phyloP scores from a whole-genome alignment of 2,329 filamentous ascomycete genomes.

The Teratosphaeria epicoccoides region DNA sequence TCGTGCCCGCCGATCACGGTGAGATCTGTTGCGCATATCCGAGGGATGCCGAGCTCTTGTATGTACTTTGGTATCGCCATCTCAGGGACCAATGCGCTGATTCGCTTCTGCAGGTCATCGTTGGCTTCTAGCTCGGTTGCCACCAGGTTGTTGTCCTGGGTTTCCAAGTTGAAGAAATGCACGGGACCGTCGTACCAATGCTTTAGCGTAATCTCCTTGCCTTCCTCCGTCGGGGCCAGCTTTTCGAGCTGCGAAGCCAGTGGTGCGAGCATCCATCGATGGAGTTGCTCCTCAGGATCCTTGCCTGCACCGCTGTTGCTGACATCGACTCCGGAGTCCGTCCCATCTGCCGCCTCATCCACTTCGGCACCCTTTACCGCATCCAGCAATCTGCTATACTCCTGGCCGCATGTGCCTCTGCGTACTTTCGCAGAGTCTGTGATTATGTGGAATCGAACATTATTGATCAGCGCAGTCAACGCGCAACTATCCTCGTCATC shows the following conservation, averaged over 20 bases:
- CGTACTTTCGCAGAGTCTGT: slow-evolving; percentile 16
- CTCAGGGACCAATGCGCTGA: slow-evolving; percentile 17
- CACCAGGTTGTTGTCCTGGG: slow-evolving; percentile 15
- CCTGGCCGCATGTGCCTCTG: slow-evolving; percentile 10
- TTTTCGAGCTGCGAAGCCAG: slow-evolving; percentile 10
- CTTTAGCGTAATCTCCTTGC: slow-evolving; percentile 14
- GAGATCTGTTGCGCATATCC: slow-evolving; percentile 16
- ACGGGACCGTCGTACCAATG: slow-evolving; percentile 24
- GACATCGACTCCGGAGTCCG: slow-evolving; percentile 23
- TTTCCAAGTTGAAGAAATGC: slow-evolving; percentile 20
- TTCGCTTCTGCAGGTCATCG: slow-evolving; percentile 12
- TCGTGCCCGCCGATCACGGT: slow-evolving; percentile 15
- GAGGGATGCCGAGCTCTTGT: slow-evolving; percentile 17
- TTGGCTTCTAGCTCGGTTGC: slow-evolving; percentile 17
- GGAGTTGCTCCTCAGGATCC: slow-evolving; percentile 16
- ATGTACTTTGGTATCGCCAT: slow-evolving; percentile 27
- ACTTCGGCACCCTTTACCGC: slow-evolving; percentile 13
- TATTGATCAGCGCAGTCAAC: slow-evolving; percentile 22
- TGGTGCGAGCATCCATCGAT: slow-evolving; percentile 23
- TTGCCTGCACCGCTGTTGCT: background rate
- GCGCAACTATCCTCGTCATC: slow-evolving; percentile 24
- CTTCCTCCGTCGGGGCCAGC: slow-evolving; percentile 5
- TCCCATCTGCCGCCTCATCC: slow-evolving; percentile 8
- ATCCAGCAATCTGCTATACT: slow-evolving; percentile 17
- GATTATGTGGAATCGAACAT: slow-evolving; percentile 25